These are phyloP conservation scores for Fusarium lyarnte DNA, from an alignment of 2,329 filamentous ascomycete species.

Conservation along the genomic window DNA sequence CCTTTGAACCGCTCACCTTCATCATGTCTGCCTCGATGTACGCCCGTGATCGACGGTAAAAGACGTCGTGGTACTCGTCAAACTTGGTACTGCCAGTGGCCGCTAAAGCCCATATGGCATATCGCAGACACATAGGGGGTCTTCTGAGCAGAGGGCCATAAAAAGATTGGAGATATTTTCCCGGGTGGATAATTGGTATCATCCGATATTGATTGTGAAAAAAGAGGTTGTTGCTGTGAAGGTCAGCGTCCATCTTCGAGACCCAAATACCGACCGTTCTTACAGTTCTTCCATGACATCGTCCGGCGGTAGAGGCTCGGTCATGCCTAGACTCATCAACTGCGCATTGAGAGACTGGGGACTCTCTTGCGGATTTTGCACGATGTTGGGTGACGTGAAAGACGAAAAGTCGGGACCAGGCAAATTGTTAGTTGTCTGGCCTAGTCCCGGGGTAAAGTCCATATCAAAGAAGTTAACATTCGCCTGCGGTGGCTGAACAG, in stretches of 20 bases:
- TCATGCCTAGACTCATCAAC: constrained; percentile 81
- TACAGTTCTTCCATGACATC: constrained; percentile 87
- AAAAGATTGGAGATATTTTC: constrained; percentile 78
- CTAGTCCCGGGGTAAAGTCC: constrained; percentile 6
- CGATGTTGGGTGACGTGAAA: constrained; percentile 22
- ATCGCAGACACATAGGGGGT: constrained; percentile 84
- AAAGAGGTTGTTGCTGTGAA: constrained; percentile 72
- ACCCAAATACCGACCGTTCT: constrained; percentile 37
- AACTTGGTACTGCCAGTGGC: constrained; percentile 79
- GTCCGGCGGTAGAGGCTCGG: constrained; percentile 81
- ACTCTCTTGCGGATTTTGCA: constrained; percentile 12
- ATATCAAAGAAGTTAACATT: constrained; percentile 17
- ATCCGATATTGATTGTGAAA: constrained; percentile 79
- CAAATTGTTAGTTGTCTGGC: neutral
- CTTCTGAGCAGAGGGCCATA: constrained; percentile 77
- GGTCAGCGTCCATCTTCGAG: neutral
- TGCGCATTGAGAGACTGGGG: constrained; percentile 36
- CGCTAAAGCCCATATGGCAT: constrained; percentile 87
- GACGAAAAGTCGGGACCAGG: constrained; percentile 23
- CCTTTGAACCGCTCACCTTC: constrained; percentile 59
- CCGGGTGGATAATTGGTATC: constrained; percentile 80
- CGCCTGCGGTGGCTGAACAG: constrained; percentile 26
- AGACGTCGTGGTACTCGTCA: constrained; percentile 74
- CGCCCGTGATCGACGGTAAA: constrained; percentile 83
- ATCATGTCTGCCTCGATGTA: constrained; percentile 88